phyloP scores from a whole-genome alignment of 306 rosid genomes.

The Begonia masoniana region DNA sequence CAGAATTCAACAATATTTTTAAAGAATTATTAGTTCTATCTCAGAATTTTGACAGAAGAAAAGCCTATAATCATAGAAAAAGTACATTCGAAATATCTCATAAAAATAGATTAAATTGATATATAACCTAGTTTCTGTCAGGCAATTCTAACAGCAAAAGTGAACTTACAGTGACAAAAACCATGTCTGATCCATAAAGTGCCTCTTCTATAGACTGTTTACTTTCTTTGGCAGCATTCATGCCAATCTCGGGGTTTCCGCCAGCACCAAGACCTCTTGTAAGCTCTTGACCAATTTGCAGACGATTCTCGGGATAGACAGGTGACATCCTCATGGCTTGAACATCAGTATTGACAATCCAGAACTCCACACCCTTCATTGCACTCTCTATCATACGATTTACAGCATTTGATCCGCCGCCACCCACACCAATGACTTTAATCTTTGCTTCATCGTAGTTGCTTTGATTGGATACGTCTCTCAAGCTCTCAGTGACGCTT shows the following conservation, averaged over 20 bases:
- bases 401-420: slow-evolving; percentile 96
- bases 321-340: slow-evolving; percentile 99
- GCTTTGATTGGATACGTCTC: slow-evolving; percentile 24
- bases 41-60: neutral
- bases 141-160: neutral
- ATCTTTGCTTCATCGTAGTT: slow-evolving; percentile 68
- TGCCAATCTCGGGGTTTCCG: slow-evolving; percentile 96
- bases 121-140: too few relatives aligned
- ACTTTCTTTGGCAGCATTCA: slow-evolving; percentile 98
- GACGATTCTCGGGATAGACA: slow-evolving; percentile 58
- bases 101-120: too few relatives aligned
- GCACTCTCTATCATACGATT: slow-evolving; percentile 97
- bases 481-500: slow-evolving; percentile 36
- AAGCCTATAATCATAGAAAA: too few relatives aligned
- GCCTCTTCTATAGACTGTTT: slow-evolving; percentile 78
- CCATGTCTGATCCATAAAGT: slow-evolving; percentile 91
- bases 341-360: slow-evolving; percentile 89
- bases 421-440: slow-evolving; percentile 93
- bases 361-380: slow-evolving; percentile 86
- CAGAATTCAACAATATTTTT: too few relatives aligned
- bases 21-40: neutral
- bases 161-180: slow-evolving; percentile 82
- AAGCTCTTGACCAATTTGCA: slow-evolving; percentile 94
- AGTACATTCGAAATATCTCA: too few relatives aligned
- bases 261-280: slow-evolving; percentile 99